Base-by-base conservation (phyloP, 225 moss, liverwort and hornwort species). In the Antitrichia curtipendula region DNA sequence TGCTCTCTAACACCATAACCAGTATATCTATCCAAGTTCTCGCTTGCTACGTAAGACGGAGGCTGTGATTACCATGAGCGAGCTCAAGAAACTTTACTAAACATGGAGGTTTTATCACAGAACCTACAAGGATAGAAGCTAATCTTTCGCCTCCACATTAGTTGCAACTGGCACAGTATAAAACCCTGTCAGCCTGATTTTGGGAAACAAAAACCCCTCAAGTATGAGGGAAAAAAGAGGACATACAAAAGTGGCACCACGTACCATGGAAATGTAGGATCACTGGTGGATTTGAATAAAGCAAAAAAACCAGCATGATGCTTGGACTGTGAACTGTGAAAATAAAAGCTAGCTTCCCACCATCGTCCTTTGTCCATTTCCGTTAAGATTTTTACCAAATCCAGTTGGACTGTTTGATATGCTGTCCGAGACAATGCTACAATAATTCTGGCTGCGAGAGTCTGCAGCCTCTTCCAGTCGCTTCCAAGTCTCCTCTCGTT, bases 401-500 rank as follows among this genome's bases (percentile, higher is more conserved):
- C 84, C 87, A 60, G 87, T 86, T 75, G 89, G 91, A 75, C 80
- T 87, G 75, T 83, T 80, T 13, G 87, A 87, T n/a, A 89, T 54
- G 91, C 57, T 87, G 87, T 91, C 89, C 29, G 89, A 87, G 78
- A 87, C 88, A 85, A 89, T 81, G 80, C 87, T 89, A 85, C 81
- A 89, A 62, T 91, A 87, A 70, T 89, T 91, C 84, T 87, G 87
- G 81, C 84, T 89, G 69, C 89, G 89, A 59, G 81, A 82, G 63
- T 87, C 89, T 31, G 91, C 91, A 28, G 88, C 91, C 40, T 83
- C 91, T 79, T 90, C 91, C 71, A 91, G 83, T 5, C 91, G 89
- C 72, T 74, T 88, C 91, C 91, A 91, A 32, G 87, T 91, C 59
- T 82, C 89, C 64, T 91, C 89, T 74, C 91, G 91, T 68, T 86